phyloP scores from a whole-genome alignment of 768 basidiomycete species.

The Mycena rosella region DNA sequence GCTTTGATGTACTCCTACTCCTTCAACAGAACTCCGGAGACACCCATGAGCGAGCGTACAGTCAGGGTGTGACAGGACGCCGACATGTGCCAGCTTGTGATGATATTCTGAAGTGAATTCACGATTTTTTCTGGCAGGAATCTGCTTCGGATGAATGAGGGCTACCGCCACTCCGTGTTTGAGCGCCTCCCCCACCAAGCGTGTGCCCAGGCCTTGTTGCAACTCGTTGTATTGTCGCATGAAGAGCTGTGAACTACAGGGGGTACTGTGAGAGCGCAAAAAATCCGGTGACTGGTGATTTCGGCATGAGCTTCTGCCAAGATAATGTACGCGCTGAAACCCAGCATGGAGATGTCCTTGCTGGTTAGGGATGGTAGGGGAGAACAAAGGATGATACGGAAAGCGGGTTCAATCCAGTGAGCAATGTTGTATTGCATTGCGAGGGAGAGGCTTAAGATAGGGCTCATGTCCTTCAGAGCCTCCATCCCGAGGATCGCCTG shows the following conservation, averaged over 20 bases:
- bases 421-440: not conserved
- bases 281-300: not conserved
- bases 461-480: not conserved
- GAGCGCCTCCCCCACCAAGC: no score
- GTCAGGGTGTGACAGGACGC: no score
- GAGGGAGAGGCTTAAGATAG: not conserved
- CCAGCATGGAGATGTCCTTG: not conserved
- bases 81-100: no score
- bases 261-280: not conserved
- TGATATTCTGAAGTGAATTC: no score
- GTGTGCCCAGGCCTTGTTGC: no score
- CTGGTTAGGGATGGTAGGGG: not conserved
- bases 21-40: no score
- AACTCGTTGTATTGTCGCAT: no score
- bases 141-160: no score
- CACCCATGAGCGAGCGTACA: no score
- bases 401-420: not conserved
- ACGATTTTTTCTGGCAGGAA: no score
- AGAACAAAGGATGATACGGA: not conserved
- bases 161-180: no score
- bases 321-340: slow-evolving; percentile 1
- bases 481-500: not conserved
- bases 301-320: not conserved
- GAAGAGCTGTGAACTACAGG: not conserved
- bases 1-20: no score